Percentiles rank a stretch among this genome's conserved stretches.
Evolutionary conservation across 768 basidiomycete genomes (phyloP).

Genomic region (Tulasnella sp.): DNA sequence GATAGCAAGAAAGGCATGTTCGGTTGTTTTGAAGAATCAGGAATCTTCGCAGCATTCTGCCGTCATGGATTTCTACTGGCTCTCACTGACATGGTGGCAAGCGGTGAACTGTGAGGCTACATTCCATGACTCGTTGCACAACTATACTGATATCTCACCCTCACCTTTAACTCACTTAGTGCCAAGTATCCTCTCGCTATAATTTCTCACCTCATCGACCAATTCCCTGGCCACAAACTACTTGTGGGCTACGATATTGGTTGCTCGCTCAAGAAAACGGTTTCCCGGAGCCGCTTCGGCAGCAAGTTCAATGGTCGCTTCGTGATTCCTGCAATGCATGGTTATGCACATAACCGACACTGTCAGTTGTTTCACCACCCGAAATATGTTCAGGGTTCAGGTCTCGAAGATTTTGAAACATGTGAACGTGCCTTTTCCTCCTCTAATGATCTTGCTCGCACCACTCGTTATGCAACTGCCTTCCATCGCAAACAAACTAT

Average conservation of each 20-base stretch:
- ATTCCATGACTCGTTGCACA: no score
- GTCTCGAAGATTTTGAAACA: conserved; percentile 1
- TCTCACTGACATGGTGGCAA: not conserved
- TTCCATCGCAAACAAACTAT: conserved; percentile 1
- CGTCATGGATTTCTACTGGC: not conserved
- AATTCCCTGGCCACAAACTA: not conserved
- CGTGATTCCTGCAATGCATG: not conserved
- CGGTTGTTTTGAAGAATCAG: no score
- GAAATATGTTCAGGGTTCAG: not conserved
- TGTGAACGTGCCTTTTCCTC: conserved; percentile 4
- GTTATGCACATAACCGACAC: conserved; percentile 8
- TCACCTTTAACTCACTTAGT: not conserved
- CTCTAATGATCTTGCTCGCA: not conserved
- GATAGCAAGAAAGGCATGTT: no score
- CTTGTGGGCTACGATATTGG: conserved; percentile 6
- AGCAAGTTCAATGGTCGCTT: not conserved
- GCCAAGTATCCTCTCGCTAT: conserved; percentile 3
- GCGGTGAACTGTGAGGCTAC: not conserved
- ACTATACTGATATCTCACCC: not conserved
- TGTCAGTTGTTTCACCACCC: conserved; percentile 4
- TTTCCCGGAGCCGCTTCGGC: not conserved
- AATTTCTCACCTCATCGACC: not conserved
- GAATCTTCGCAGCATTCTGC: no score
- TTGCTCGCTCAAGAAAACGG: not conserved
- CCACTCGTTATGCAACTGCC: not conserved